A percentile compares a stretch with the other conserved stretches of the same genome.
Evolutionary conservation across 2,329 filamentous ascomycete species (phyloP).

Genomic region (Chaetomiaceae sp.): DNA sequence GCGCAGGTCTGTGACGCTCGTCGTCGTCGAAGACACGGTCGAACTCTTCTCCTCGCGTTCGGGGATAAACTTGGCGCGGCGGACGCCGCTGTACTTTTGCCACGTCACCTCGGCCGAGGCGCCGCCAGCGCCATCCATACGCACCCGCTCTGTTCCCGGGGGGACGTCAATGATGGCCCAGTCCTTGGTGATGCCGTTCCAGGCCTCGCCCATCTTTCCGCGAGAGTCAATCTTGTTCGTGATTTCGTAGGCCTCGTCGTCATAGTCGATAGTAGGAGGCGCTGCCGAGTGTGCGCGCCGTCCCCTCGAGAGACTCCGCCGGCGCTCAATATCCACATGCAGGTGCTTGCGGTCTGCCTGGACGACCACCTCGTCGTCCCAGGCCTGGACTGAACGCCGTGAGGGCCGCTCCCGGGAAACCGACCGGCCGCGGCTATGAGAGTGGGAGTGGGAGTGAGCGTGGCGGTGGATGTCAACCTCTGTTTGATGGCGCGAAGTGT

Average conservation of each 20-base stretch:
- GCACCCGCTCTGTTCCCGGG: slow-evolving; percentile 75
- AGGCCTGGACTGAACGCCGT: slow-evolving; percentile 37
- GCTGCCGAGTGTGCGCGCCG: slow-evolving; percentile 52
- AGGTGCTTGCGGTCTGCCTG: slow-evolving; percentile 51
- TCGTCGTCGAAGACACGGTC: slow-evolving; percentile 26
- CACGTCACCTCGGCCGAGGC: slow-evolving; percentile 73
- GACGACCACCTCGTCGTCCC: slow-evolving; percentile 62
- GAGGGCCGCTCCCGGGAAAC: slow-evolving; percentile 35
- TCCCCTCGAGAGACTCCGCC: slow-evolving; percentile 33
- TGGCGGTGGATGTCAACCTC: slow-evolving; percentile 49
- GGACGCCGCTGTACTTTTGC: slow-evolving; percentile 73
- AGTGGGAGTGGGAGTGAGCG: slow-evolving; percentile 36
- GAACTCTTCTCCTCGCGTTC: slow-evolving; percentile 52
- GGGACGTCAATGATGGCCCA: slow-evolving; percentile 84
- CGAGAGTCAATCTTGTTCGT: slow-evolving; percentile 53
- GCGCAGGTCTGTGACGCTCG: slow-evolving; percentile 23
- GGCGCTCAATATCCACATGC: slow-evolving; percentile 41
- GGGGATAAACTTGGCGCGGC: slow-evolving; percentile 68
- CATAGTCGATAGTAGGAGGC: slow-evolving; percentile 47
- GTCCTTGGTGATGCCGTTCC: slow-evolving; percentile 67
- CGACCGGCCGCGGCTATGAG: slow-evolving; percentile 39
- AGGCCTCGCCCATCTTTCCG: slow-evolving; percentile 67
- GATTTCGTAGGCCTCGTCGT: slow-evolving; percentile 63
- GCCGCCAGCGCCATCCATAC: slow-evolving; percentile 74
- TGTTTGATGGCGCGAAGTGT: slow-evolving; percentile 49